Evolutionary conservation across 1,139 yeast species (phyloP).

Genomic region (Sugiyamaella castrensis): DNA sequence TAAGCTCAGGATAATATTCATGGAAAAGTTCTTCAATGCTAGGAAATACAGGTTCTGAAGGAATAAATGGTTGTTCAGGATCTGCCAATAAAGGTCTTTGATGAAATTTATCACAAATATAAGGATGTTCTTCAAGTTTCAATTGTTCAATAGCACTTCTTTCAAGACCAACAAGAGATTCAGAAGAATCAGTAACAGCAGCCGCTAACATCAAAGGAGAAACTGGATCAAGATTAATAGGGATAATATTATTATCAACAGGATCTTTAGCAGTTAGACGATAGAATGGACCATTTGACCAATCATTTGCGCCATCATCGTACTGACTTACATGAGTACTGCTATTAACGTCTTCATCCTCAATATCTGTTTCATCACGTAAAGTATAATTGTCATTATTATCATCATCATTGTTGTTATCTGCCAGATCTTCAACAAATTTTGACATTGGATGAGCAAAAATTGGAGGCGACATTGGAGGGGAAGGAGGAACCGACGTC

Average conservation of each 20-base stretch:
- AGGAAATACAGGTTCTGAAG: conserved; percentile 28
- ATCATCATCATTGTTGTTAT: neutral
- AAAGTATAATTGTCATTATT: conserved; percentile 2
- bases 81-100: conserved; percentile 30
- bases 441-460: conserved; percentile 12
- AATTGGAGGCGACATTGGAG: conserved; percentile 17
- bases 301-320: neutral
- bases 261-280: conserved; percentile 22
- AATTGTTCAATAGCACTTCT: conserved; percentile 23
- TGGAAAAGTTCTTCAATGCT: conserved; percentile 26
- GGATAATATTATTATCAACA: conserved; percentile 21
- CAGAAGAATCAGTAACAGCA: conserved; percentile 19
- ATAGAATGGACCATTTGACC: conserved; percentile 5
- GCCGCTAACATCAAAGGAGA: conserved; percentile 25
- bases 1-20: conserved; percentile 25
- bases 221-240: conserved; percentile 28
- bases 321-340: neutral
- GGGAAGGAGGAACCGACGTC: conserved; percentile 16
- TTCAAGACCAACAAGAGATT: conserved; percentile 24
- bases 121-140: conserved; percentile 24
- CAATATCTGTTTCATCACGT: neutral
- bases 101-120: conserved; percentile 28
- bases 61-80: conserved; percentile 31
- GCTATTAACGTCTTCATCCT: neutral
- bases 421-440: conserved; percentile 15